A percentile compares a stretch with the other conserved stretches of the same genome.
Evolutionary conservation across 2,329 filamentous ascomycete genomes (phyloP).

Genomic region (Beauveria pseudobassiana): DNA sequence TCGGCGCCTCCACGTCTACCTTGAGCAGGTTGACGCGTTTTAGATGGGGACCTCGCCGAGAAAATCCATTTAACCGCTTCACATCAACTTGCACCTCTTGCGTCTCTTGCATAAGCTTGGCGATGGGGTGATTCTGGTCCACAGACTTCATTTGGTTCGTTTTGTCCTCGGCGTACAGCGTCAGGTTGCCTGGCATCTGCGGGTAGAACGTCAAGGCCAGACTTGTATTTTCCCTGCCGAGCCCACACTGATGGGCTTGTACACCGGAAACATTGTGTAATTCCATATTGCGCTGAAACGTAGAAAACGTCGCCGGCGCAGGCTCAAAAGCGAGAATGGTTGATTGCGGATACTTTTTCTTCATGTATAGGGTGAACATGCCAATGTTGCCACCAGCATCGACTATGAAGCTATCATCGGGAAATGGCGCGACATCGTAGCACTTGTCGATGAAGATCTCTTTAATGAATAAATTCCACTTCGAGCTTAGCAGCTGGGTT

Average conservation of each 20-base stretch:
- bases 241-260: conserved; percentile 10
- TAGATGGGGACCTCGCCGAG: conserved; percentile 8
- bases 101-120: not conserved
- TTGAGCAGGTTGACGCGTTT: conserved; percentile 20
- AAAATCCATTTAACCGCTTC: conserved; percentile 15
- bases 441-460: conserved; percentile 19
- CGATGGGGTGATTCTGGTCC: conserved; percentile 6
- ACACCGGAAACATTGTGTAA: conserved; percentile 14
- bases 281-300: conserved; percentile 16
- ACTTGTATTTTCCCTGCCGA: conserved; percentile 4
- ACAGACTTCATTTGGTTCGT: not conserved
- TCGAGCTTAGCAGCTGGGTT: conserved; percentile 9
- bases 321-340: conserved; percentile 21
- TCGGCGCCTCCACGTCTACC: conserved; percentile 21
- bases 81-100: conserved; percentile 12
- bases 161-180: conserved; percentile 15
- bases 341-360: conserved; percentile 17
- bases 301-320: conserved; percentile 15
- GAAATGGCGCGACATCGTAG: conserved; percentile 14
- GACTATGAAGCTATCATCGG: conserved; percentile 15
- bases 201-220: conserved; percentile 17
- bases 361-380: conserved; percentile 20
- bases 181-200: conserved; percentile 18
- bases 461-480: conserved; percentile 16
- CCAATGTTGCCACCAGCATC: conserved; percentile 22